Evolutionary conservation across 768 basidiomycete genomes (phyloP).

Genomic region (Porphyrellus cyaneotinctus): DNA sequence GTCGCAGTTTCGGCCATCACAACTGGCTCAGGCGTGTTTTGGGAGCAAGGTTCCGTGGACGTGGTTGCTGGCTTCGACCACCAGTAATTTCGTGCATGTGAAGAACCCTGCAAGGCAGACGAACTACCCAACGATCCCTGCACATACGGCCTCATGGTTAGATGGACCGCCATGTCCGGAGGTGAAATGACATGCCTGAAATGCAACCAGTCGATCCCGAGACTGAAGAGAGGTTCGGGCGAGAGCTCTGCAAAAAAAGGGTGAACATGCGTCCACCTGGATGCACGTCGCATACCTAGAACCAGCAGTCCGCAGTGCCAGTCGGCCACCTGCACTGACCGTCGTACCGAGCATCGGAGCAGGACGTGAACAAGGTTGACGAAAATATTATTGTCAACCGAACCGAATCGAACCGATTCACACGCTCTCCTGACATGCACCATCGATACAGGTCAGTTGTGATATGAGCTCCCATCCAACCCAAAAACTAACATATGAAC

Average conservation of each 20-base stretch:
- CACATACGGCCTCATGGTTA: slow-evolving; percentile 8
- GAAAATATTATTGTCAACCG: slow-evolving; percentile 8
- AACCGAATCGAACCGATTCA: slow-evolving; percentile 24
- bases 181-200: slow-evolving; percentile 18
- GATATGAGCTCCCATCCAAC: no score
- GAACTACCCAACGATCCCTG: not conserved
- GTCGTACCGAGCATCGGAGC: slow-evolving; percentile 20
- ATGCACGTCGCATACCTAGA: slow-evolving; percentile 15
- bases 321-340: slow-evolving; percentile 19
- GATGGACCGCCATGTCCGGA: not conserved
- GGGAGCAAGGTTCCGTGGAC: not conserved
- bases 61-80: slow-evolving; percentile 26
- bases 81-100: slow-evolving; percentile 29
- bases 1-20: not conserved
- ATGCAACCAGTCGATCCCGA: slow-evolving; percentile 8
- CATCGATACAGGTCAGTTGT: slow-evolving; percentile 26
- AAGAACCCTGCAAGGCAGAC: slow-evolving; percentile 10
- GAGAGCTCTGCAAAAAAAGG: slow-evolving; percentile 13
- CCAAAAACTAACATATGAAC: not conserved
- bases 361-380: not conserved
- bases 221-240: slow-evolving; percentile 7
- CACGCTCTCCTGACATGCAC: slow-evolving; percentile 10
- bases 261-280: slow-evolving; percentile 10
- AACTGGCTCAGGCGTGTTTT: slow-evolving; percentile 4
- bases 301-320: slow-evolving; percentile 21